A percentile compares a stretch with the other conserved stretches of the same genome.
Conservation (phyloP, 169 alveolate genomes). For the Plasmodium coatneyi region DNA sequence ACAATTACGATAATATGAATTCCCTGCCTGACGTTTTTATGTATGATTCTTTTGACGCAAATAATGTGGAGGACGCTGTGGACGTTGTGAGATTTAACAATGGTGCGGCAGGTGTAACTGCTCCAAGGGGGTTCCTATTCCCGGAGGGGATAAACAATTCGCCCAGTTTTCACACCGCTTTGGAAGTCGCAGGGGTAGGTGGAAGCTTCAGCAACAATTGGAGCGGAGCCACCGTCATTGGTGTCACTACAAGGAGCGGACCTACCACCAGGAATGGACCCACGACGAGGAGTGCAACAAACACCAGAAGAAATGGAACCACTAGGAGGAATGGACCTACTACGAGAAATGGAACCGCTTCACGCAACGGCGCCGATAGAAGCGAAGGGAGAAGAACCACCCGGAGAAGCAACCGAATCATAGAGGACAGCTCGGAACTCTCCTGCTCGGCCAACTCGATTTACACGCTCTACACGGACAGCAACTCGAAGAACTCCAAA, state of each 20-base stretch:
- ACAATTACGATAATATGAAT: slow-evolving; percentile 21
- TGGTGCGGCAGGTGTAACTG: neutral
- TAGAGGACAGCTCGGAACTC: slow-evolving; percentile 58
- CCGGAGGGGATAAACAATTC: neutral
- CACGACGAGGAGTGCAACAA: neutral
- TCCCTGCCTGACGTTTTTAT: slow-evolving; percentile 24
- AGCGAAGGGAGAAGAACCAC: neutral
- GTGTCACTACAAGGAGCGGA: too few relatives aligned
- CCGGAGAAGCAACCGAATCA: slow-evolving; percentile 1
- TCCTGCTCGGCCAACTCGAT: slow-evolving; percentile 42
- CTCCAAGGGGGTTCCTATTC: neutral
- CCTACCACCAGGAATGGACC: neutral
- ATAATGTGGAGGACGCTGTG: neutral
- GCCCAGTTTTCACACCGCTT: neutral
- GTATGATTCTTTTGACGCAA: neutral
- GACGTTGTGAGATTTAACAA: neutral
- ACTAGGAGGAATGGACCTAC: neutral
- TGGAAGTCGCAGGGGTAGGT: neutral
- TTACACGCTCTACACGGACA: slow-evolving; percentile 46
- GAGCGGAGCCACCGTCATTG: neutral
- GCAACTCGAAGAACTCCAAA: slow-evolving; percentile 22
- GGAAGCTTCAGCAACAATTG: neutral
- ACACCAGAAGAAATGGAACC: neutral
- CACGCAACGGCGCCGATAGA: neutral
- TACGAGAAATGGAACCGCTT: neutral